These are phyloP conservation scores for Pholiota microspora DNA, from an alignment of 768 basidiomycete genomes.

Conservation along the genomic window DNA sequence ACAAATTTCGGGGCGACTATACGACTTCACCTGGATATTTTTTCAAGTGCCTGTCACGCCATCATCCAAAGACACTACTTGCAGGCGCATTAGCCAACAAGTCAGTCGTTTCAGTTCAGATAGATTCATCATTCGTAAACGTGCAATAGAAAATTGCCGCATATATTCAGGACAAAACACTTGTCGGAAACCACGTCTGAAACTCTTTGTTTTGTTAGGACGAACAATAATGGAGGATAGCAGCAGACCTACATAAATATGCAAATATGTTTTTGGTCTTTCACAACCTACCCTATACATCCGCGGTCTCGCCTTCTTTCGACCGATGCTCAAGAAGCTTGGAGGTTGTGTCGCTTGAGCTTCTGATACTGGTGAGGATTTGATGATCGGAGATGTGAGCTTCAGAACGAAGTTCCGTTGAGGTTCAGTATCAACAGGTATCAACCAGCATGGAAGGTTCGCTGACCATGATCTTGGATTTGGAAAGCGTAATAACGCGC, in stretches of 20 bases:
- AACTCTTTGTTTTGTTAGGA: conserved; percentile 51
- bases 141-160: conserved; percentile 42
- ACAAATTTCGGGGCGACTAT: neutral
- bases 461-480: conserved; percentile 4
- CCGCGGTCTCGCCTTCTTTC: conserved; percentile 53
- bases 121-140: conserved; percentile 49
- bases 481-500: conserved; percentile 52
- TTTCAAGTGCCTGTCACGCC: neutral
- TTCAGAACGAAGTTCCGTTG: conserved; percentile 46
- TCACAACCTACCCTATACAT: conserved; percentile 51
- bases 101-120: neutral
- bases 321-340: conserved; percentile 45
- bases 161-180: conserved; percentile 44
- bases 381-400: conserved; percentile 46
- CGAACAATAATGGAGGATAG: conserved; percentile 13
- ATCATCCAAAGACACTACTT: neutral
- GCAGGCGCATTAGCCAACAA: neutral
- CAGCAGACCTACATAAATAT: neutral
- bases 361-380: conserved; percentile 39
- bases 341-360: conserved; percentile 34
- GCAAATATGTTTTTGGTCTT: conserved; percentile 44
- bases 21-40: neutral
- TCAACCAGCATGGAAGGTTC: neutral
- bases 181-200: conserved; percentile 59
- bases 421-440: conserved; percentile 12